These are phyloP conservation scores for Rhizopus sp. DNA, from an alignment of 371 early-diverging fungal species.

Conservation along the genomic window DNA sequence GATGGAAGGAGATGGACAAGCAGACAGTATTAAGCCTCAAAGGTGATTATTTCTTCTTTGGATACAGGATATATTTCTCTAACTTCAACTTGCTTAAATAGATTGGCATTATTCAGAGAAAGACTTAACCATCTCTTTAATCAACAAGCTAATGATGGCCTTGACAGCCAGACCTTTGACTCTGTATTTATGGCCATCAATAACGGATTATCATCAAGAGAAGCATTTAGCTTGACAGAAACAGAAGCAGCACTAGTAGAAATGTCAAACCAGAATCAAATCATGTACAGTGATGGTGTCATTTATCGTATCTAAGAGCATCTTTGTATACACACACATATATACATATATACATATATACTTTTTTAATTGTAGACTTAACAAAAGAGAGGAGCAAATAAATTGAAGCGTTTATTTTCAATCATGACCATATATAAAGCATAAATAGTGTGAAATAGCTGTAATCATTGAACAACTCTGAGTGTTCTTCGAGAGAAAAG, in stretches of 20 bases:
- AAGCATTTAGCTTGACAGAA: constrained; percentile 30
- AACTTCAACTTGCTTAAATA: constrained; percentile 1
- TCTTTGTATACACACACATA: not conserved
- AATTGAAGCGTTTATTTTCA: no score
- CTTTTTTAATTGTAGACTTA: no score
- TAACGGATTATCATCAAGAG: constrained; percentile 21
- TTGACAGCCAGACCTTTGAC: constrained; percentile 33
- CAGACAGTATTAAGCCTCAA: not conserved
- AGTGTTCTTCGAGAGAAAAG: no score
- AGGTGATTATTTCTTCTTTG: constrained; percentile 4
- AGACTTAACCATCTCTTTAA: constrained; percentile 21
- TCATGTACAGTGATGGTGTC: constrained; percentile 70
- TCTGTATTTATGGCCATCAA: constrained; percentile 49
- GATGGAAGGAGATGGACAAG: constrained; percentile 3
- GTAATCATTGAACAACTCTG: no score
- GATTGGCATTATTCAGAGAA: constrained; percentile 38
- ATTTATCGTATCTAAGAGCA: constrained; percentile 62
- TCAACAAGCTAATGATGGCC: constrained; percentile 5
- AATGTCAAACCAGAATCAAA: constrained; percentile 69
- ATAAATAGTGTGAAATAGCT: no score
- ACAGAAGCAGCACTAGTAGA: constrained; percentile 24
- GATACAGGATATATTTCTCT: not conserved
- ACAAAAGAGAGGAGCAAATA: no score
- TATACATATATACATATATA: not conserved
- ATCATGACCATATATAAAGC: no score